Evolutionary conservation across 345 rosid species (phyloP).

Genomic region (Ceriops zippeliana): DNA sequence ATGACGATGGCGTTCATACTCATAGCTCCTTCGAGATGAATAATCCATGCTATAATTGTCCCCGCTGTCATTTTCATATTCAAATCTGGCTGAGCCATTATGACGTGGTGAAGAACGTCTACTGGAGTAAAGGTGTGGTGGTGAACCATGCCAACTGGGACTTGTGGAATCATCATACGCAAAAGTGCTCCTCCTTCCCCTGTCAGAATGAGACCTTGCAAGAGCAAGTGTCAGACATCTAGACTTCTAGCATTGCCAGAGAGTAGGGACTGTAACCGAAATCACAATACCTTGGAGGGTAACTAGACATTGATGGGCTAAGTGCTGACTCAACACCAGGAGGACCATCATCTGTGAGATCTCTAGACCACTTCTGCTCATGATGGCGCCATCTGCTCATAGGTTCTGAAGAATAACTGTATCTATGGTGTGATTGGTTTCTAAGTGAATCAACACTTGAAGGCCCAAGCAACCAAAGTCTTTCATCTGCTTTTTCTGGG

Average conservation of each 20-base stretch:
- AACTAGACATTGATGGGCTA: slow-evolving; percentile 43
- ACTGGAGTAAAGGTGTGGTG: background rate
- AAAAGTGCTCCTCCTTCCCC: slow-evolving; percentile 43
- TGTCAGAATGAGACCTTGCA: slow-evolving; percentile 38
- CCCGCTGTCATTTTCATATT: slow-evolving; percentile 19
- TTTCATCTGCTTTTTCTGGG: slow-evolving; percentile 67
- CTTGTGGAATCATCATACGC: slow-evolving; percentile 27
- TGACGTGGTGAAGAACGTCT: slow-evolving; percentile 22
- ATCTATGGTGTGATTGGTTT: slow-evolving; percentile 31
- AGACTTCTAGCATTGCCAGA: slow-evolving; percentile 18
- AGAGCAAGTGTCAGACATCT: slow-evolving; percentile 31
- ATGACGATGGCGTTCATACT: slow-evolving; percentile 25
- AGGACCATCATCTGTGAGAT: slow-evolving; percentile 49
- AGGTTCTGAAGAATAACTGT: slow-evolving; percentile 29
- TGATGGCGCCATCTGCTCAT: slow-evolving; percentile 36
- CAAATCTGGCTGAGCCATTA: slow-evolving; percentile 33
- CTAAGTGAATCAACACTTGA: slow-evolving; percentile 35
- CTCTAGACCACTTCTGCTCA: slow-evolving; percentile 39
- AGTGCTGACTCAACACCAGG: slow-evolving; percentile 44
- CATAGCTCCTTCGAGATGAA: slow-evolving; percentile 21
- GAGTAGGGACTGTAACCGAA: slow-evolving; percentile 7
- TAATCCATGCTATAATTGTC: slow-evolving; percentile 16
- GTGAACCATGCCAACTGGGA: slow-evolving; percentile 24
- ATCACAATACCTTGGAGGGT: slow-evolving; percentile 57
- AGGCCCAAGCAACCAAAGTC: slow-evolving; percentile 55